Conservation (phyloP, 2,329 filamentous ascomycete genomes). For the Aspergillus intermedius region DNA sequence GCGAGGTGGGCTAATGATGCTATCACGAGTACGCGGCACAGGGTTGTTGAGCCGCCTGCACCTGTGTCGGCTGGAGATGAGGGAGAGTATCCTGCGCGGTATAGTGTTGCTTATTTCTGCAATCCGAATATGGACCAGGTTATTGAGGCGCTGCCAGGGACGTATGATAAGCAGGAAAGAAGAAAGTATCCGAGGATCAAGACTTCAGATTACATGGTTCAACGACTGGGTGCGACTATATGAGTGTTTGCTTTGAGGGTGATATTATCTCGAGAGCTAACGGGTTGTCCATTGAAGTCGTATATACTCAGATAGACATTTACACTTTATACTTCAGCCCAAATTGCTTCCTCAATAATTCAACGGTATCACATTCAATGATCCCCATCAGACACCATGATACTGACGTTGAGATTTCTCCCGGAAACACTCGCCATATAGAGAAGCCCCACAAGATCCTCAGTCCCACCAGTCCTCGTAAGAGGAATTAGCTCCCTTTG, state of each 20-base stretch:
- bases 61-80: conserved; percentile 30
- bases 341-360: conserved; percentile 38
- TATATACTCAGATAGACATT: neutral
- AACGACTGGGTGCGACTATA: conserved; percentile 70
- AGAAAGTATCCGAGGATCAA: conserved; percentile 77
- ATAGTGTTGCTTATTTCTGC: conserved; percentile 90
- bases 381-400: conserved; percentile 59
- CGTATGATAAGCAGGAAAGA: conserved; percentile 56
- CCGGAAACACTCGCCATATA: conserved; percentile 61
- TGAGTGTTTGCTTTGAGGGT: conserved; percentile 5
- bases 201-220: conserved; percentile 72
- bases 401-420: conserved; percentile 59
- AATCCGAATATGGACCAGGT: conserved; percentile 71
- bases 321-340: neutral
- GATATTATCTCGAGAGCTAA: neutral
- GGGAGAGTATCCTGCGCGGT: conserved; percentile 62
- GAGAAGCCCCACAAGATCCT: conserved; percentile 60
- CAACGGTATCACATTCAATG: conserved; percentile 51
- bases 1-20: conserved; percentile 85
- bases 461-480: conserved; percentile 53
- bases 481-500: conserved; percentile 48
- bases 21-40: conserved; percentile 84
- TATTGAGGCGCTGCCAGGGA: conserved; percentile 77
- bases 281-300: neutral
- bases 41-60: conserved; percentile 76